Conservation (phyloP, 208 protist genomes). For the Leishmania lainsoni region DNA sequence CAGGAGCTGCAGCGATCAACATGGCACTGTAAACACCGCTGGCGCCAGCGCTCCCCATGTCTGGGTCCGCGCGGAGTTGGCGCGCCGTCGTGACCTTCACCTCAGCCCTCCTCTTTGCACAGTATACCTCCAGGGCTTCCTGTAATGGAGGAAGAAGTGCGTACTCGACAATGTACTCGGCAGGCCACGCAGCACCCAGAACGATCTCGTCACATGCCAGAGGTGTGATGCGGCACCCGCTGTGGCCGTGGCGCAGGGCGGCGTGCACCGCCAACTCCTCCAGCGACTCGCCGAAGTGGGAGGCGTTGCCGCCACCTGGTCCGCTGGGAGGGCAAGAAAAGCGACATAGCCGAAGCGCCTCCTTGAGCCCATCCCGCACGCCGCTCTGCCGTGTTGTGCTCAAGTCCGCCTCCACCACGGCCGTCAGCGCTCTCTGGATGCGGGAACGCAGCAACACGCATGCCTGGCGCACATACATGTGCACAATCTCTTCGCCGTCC, state of each 20-base stretch:
- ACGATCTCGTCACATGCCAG: constrained; percentile 23
- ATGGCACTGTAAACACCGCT: not conserved
- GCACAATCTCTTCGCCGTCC: not conserved
- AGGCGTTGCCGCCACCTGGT: not conserved
- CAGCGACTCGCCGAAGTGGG: not conserved
- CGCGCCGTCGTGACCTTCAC: not conserved
- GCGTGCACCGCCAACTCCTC: constrained; percentile 16
- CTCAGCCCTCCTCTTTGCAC: not conserved
- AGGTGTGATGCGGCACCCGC: constrained; percentile 18
- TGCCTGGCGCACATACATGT: constrained; percentile 15
- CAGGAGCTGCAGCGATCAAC: not conserved
- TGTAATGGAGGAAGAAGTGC: constrained; percentile 13
- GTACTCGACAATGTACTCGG: constrained; percentile 23
- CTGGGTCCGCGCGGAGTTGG: not conserved
- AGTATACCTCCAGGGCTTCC: constrained; percentile 15
- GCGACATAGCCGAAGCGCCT: constrained; percentile 1
- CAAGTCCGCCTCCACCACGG: not conserved
- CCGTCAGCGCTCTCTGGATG: not conserved
- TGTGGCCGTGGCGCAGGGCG: constrained; percentile 15
- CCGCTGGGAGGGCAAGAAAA: not conserved
- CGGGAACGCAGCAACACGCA: constrained; percentile 16
- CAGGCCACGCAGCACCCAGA: constrained; percentile 25
- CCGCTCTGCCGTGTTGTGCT: not conserved
- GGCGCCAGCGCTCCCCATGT: not conserved
- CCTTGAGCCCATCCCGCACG: not conserved